These are phyloP conservation scores for Chlamydomonas schloesseri DNA, from an alignment of 139 green algal species.

Conservation along the genomic window DNA sequence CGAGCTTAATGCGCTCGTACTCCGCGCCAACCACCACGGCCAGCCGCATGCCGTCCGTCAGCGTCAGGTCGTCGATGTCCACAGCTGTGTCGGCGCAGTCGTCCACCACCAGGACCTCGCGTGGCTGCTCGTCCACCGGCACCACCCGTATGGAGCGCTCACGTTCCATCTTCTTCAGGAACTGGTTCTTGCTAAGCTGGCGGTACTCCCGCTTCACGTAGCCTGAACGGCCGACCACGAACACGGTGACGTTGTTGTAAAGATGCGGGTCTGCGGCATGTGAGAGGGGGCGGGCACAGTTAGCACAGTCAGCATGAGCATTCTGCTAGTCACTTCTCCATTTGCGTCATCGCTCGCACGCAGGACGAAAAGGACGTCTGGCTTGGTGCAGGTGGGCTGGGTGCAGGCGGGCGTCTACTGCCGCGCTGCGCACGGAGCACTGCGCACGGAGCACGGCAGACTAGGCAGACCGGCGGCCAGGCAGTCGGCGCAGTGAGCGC, in stretches of 20 bases:
- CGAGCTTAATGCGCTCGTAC: neutral
- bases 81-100: neutral
- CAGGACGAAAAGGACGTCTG: too few relatives aligned
- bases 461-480: too few relatives aligned
- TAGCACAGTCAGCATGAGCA: too few relatives aligned
- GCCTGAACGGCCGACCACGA: neutral
- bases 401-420: too few relatives aligned
- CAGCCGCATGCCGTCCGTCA: conserved; percentile 16
- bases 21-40: conserved; percentile 20
- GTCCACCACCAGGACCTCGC: neutral
- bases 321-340: too few relatives aligned
- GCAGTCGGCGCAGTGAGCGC: too few relatives aligned
- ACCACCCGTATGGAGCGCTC: neutral
- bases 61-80: conserved; percentile 16
- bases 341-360: too few relatives aligned
- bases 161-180: neutral
- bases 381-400: too few relatives aligned
- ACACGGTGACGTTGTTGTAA: conserved; percentile 3
- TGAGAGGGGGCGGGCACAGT: too few relatives aligned
- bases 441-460: too few relatives aligned
- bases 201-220: neutral
- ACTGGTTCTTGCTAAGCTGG: neutral
- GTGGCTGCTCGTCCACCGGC: neutral
- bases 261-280: neutral
- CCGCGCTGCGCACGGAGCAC: too few relatives aligned